A percentile compares a stretch with the other conserved stretches of the same genome.
Conservation (phyloP, 495 filamentous ascomycete species). For the Daldinia bambusicola region DNA sequence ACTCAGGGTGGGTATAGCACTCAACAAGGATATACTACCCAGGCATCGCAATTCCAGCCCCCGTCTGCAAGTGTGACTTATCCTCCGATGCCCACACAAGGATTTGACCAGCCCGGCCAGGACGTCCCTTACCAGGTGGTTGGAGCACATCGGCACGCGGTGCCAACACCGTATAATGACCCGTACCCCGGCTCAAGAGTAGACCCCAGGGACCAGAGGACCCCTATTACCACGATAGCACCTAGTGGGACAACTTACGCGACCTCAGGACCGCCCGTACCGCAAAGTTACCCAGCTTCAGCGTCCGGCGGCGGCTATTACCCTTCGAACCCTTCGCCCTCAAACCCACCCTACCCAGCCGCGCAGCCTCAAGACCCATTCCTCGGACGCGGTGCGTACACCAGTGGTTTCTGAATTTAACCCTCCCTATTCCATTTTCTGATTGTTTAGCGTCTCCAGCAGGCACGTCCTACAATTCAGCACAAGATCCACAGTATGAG, state of each 20-base stretch:
- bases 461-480: slow-evolving; percentile 56
- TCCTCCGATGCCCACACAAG: slow-evolving; percentile 27
- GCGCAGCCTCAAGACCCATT: slow-evolving; percentile 58
- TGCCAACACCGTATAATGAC: slow-evolving; percentile 43
- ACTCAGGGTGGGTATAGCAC: slow-evolving; percentile 48
- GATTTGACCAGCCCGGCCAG: slow-evolving; percentile 47
- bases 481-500: slow-evolving; percentile 51
- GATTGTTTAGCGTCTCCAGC: slow-evolving; percentile 64
- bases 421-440: slow-evolving; percentile 51
- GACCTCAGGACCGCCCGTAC: slow-evolving; percentile 46
- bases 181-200: slow-evolving; percentile 43
- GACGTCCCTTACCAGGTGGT: slow-evolving; percentile 47
- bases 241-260: slow-evolving; percentile 46
- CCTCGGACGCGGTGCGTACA: slow-evolving; percentile 65
- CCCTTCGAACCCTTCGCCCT: slow-evolving; percentile 48
- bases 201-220: slow-evolving; percentile 46
- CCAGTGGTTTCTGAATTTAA: slow-evolving; percentile 45
- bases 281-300: slow-evolving; percentile 44
- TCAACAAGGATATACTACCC: slow-evolving; percentile 47
- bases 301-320: slow-evolving; percentile 44
- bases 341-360: slow-evolving; percentile 45
- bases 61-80: slow-evolving; percentile 33
- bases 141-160: slow-evolving; percentile 45
- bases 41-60: slow-evolving; percentile 37
- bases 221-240: slow-evolving; percentile 47